Base-by-base conservation (phyloP, 2,329 filamentous ascomycete species). In the Phyllosticta ampelicida region DNA sequence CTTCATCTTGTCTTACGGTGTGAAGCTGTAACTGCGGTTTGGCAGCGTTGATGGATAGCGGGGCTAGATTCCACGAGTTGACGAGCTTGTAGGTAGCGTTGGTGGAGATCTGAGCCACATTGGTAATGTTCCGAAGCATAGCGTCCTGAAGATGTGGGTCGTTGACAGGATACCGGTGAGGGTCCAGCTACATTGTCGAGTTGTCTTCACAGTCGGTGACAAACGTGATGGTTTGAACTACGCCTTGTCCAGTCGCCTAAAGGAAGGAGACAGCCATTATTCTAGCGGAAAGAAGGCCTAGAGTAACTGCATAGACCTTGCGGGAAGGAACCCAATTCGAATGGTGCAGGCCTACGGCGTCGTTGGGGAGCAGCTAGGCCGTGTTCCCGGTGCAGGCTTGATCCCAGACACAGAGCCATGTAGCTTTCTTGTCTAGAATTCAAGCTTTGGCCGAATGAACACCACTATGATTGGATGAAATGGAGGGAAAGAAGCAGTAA, bases 91-190 rank as follows among this genome's bases (percentile, higher is more conserved):
- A 58, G 19, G 56, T 58, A 5, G 56, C 52, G 13, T 51, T 54
- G 51, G 51, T 54, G 23, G 56, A 58, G 52, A 58, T 58, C 44
- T 58, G 26, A 48, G 52, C 23, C 8, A 36, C 28, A 16, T 20
- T 16, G 13, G 56, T 44, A 52, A 54, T 51, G 52, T 58, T 58
- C 51, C 53, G 26, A 18, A 54, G 20, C 56, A 58, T 58, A 23
- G 21, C 50, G 56, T 11, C n/a, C 55, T 20, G 21, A 20, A 21
- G 30, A 11, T 13, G 13, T 44, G 13, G 36, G n/a, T 44, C 36
- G 36, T 44, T 6, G 6, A n/a, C 36, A n/a, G 16, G n/a, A n/a
- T 44, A 44, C 36, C 36, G n/a, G 36, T 44, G 36, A 16, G n/a
- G n/a, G 36, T 8, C 13, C 16, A n/a, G 13, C 36, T 44, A 44